Evolutionary conservation across 2,329 filamentous ascomycete species (phyloP), one percentile per base, ranked within the genome.

Genomic region (Malbranchea zuffiana): DNA sequence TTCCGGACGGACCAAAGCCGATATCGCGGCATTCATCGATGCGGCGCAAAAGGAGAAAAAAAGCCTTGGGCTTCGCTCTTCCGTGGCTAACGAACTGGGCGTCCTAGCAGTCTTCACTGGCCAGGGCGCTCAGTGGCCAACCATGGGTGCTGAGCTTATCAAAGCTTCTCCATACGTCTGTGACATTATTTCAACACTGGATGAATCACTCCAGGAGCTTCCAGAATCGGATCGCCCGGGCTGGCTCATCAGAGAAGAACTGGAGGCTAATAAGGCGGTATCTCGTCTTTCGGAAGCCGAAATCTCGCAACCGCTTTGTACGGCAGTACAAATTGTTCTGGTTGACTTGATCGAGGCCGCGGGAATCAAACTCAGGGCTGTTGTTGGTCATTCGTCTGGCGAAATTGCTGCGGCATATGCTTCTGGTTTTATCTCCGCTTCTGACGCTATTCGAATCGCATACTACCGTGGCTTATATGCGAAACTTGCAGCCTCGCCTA

Each of bases 391-490:
- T 45, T 68, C 65, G 0, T 63, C 60, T 0, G 67, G 67, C 6
- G 67, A 71, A 44, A 69, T 69, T 12, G 66, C 51, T 1, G 67
- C 67, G 0, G 69, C 65, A 0, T 74, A 69, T 43, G 66, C 68
- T 0, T 61, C 66, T 0, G 68, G 67, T 0, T 52, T 60, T 12
- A 37, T 74, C 2, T 52, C 51, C 0, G 54, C 54, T 1, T 32
- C 47, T 2, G 61, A 67, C 7, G 66, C 67, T 3, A 65, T 71
- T 50, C n/a, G n/a, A n/a, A n/a, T 36, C 6, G 65, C 67, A 0
- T 70, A 68, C 44, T 64, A 64, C 35, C 61, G 68, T 1, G 66
- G 67, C 0, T 44, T 60, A 6, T 48, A 53, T 28, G 46, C 55
- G 6, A 43, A 45, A 1, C 37, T 47, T 5, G 47, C 47, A 4